Evolutionary conservation across 768 basidiomycete species (phyloP), one percentile per base, ranked within the genome.

Genomic region (Hericium erinaceus): DNA sequence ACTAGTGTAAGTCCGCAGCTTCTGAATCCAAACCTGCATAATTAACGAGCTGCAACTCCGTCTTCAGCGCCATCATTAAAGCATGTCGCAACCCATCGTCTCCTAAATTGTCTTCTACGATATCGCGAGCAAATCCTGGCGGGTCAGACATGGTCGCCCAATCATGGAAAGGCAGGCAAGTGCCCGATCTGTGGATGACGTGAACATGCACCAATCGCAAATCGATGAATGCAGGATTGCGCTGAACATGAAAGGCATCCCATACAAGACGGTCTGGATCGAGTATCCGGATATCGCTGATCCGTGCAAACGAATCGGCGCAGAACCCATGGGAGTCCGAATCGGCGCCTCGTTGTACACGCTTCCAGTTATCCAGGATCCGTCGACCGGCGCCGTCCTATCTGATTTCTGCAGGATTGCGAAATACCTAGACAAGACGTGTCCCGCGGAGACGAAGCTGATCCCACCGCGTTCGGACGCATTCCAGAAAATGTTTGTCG

Each of bases 281-380:
- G 77, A 80, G 57, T 77, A 72, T 57, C 74, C 75, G 1, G 76
- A 81, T 48, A 76, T 83, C 53, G 72, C 66, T 57, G 24, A 50
- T 1, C 64, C 61, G 44, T 66, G 66, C 67, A 69, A 69, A 54
- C 64, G 70, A 53, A 49, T 73, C 10, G 71, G 72, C 0, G 69
- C 73, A 12, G 58, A 64, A 2, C 71, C 76, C 2, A 76, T 73
- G 0, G 49, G 46, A 1, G 40, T 67, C 55, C 57, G 62, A 20
- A 70, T 73, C 56, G 73, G 71, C 1, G 51, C 54, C 13, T 69
- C 64, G 0, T 57, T 58, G 41, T 79, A 80, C 66, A 80, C 77
- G 10, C 67, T 80, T 0, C 82, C 83, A 0, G 70, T 75, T 26
- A 80, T 84, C 56, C 64, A 75, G 61, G 80, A 83, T 61, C 72